These are phyloP conservation scores for Saccharomycopsis selenospora DNA, from an alignment of 805 yeast species.

Conservation along the genomic window DNA sequence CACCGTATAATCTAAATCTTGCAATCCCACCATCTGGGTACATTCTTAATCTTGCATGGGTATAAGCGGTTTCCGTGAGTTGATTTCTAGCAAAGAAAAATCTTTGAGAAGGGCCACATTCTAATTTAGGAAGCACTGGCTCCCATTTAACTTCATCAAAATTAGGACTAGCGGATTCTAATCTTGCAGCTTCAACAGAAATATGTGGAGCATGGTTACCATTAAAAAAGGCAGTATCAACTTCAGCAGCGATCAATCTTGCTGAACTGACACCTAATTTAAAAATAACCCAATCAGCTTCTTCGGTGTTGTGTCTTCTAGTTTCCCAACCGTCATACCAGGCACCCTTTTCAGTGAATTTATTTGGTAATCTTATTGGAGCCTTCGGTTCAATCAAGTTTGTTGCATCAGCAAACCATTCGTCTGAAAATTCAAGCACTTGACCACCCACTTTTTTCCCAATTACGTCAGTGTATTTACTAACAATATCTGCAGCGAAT, in stretches of 20 bases:
- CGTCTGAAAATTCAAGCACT: slow-evolving; percentile 66
- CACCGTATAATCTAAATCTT: slow-evolving; percentile 83
- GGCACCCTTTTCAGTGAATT: slow-evolving; percentile 79
- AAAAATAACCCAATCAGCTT: slow-evolving; percentile 82
- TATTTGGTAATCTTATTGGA: slow-evolving; percentile 76
- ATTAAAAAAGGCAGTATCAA: slow-evolving; percentile 89
- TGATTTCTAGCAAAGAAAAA: slow-evolving; percentile 67
- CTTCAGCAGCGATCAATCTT: slow-evolving; percentile 69
- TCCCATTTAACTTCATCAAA: slow-evolving; percentile 53
- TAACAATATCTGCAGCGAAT: slow-evolving; percentile 41
- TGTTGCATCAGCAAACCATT: slow-evolving; percentile 92
- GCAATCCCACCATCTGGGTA: slow-evolving; percentile 99
- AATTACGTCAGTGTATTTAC: slow-evolving; percentile 65
- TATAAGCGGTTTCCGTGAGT: slow-evolving; percentile 56
- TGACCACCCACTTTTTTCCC: slow-evolving; percentile 80
- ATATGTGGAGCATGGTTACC: slow-evolving; percentile 94
- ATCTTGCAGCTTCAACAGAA: slow-evolving; percentile 55
- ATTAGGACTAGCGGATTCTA: slow-evolving; percentile 29
- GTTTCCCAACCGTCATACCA: slow-evolving; percentile 99
- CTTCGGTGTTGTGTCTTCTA: slow-evolving; percentile 79
- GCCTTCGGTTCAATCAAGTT: slow-evolving; percentile 75
- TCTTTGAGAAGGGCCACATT: slow-evolving; percentile 85
- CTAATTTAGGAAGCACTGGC: slow-evolving; percentile 54
- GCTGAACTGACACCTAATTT: slow-evolving; percentile 82
- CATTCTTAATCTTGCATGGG: slow-evolving; percentile 81